A percentile compares a stretch with the other conserved stretches of the same genome.
Evolutionary conservation across 352 stramenopile genomes (phyloP).

Genomic region (Pythium periplocum): DNA sequence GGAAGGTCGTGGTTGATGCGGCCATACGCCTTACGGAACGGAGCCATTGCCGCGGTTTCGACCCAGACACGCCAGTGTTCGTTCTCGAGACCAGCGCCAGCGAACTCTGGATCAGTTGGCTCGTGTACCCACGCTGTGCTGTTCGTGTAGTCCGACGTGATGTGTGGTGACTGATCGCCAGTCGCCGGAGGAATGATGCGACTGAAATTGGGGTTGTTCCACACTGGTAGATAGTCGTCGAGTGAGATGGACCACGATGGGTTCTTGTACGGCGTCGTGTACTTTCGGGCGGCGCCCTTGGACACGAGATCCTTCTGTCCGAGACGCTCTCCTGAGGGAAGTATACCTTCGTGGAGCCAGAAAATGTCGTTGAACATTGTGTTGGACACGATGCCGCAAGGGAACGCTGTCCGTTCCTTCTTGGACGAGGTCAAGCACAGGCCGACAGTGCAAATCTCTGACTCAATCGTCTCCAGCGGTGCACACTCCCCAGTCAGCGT

Average conservation of each 20-base stretch:
- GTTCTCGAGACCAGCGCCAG: constrained; percentile 58
- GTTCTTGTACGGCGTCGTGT: constrained; percentile 55
- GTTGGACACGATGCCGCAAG: constrained; percentile 71
- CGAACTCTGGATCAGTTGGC: constrained; percentile 32
- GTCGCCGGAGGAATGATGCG: constrained; percentile 49
- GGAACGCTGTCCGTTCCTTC: constrained; percentile 41
- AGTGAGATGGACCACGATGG: constrained; percentile 33
- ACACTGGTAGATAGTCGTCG: constrained; percentile 50
- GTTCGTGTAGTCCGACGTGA: constrained; percentile 67
- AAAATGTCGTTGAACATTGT: constrained; percentile 87
- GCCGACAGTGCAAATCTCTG: constrained; percentile 31
- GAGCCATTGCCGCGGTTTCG: constrained; percentile 48
- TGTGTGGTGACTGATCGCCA: constrained; percentile 17
- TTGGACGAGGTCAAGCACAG: constrained; percentile 24
- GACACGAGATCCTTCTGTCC: constrained; percentile 29
- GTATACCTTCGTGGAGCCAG: constrained; percentile 55
- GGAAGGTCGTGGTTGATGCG: constrained; percentile 53
- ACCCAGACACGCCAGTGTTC: constrained; percentile 77
- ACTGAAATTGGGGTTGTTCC: constrained; percentile 69
- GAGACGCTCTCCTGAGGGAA: constrained; percentile 44
- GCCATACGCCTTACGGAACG: constrained; percentile 70
- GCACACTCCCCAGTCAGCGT: constrained; percentile 37
- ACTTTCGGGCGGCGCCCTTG: constrained; percentile 38
- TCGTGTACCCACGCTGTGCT: constrained; percentile 71
- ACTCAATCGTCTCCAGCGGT: constrained; percentile 37